phyloP scores from a whole-genome alignment of 2,329 filamentous ascomycete species.

The Aspergillus viridinutans region DNA sequence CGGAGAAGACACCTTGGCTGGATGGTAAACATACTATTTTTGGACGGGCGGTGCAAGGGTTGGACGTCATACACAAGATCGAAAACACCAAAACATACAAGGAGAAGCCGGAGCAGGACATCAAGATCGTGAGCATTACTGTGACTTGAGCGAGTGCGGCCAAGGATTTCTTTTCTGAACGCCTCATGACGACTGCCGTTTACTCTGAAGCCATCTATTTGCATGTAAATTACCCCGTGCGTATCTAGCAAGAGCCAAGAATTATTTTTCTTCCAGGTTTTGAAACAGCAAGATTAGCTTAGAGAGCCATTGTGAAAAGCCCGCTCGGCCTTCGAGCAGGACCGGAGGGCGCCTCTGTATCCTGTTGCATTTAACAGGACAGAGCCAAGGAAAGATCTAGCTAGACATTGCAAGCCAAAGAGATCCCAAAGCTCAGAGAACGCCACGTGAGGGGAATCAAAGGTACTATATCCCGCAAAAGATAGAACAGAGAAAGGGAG shows the following conservation, averaged over 20 bases:
- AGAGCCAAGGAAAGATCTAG: background rate
- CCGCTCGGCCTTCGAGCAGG: background rate
- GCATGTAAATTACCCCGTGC: background rate
- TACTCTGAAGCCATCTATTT: background rate
- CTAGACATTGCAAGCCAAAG: constrained; percentile 1
- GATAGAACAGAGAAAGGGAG: constrained; percentile 2
- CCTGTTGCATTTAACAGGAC: background rate
- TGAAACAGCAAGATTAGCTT: background rate
- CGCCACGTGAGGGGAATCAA: background rate
- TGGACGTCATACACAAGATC: constrained; percentile 94
- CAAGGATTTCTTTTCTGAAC: background rate
- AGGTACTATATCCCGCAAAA: constrained; percentile 10
- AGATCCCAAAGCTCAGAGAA: background rate
- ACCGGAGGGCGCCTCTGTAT: background rate
- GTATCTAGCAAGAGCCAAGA: background rate
- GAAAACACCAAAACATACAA: constrained; percentile 82
- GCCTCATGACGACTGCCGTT: background rate
- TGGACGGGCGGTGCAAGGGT: constrained; percentile 78
- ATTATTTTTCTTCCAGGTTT: background rate
- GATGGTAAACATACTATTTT: constrained; percentile 97
- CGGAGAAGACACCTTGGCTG: constrained; percentile 93
- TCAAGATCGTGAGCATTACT: constrained; percentile 88
- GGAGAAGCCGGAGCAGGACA: constrained; percentile 95
- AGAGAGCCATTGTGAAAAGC: background rate
- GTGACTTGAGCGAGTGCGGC: constrained; percentile 13